Percentiles rank a stretch among this genome's conserved stretches.
These are phyloP conservation scores for Cantharellus cinnabarinus DNA, from an alignment of 768 basidiomycete genomes.

Conservation along the genomic window DNA sequence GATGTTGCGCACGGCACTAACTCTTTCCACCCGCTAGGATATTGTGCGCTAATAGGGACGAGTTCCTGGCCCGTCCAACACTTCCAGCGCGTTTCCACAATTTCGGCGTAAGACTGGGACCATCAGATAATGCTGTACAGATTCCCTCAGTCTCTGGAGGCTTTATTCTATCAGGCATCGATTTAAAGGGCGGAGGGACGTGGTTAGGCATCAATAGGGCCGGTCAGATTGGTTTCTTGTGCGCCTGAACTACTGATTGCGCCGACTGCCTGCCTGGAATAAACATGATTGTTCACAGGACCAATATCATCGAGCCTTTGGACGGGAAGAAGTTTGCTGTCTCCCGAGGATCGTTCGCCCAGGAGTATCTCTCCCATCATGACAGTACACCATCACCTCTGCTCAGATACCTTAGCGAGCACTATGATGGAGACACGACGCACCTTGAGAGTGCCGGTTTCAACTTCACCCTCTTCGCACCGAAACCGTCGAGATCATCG, in stretches of 20 bases:
- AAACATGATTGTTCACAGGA: conserved; percentile 24
- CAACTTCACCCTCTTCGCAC: conserved; percentile 46
- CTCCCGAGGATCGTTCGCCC: too few relatives aligned
- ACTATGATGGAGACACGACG: too few relatives aligned
- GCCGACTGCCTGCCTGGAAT: too few relatives aligned
- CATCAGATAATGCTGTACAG: neutral
- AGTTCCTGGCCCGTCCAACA: conserved; percentile 6
- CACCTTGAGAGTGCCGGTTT: conserved; percentile 35
- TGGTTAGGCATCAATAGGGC: conserved; percentile 56
- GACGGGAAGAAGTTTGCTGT: too few relatives aligned
- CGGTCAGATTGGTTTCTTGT: conserved; percentile 57
- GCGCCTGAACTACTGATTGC: conserved; percentile 14
- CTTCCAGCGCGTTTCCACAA: conserved; percentile 4
- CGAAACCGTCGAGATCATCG: neutral
- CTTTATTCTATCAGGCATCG: conserved; percentile 51
- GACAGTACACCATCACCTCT: too few relatives aligned
- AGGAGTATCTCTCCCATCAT: too few relatives aligned
- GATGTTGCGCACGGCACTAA: too few relatives aligned
- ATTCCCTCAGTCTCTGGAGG: neutral
- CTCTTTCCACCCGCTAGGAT: conserved; percentile 1
- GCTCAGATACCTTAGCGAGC: too few relatives aligned
- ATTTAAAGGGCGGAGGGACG: conserved; percentile 52
- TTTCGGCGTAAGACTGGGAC: conserved; percentile 1
- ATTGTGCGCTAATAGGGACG: conserved; percentile 7
- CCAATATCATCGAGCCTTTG: conserved; percentile 58